phyloP scores from a whole-genome alignment of 1,284 basidiomycete species.

The Trichosporon sp. region DNA sequence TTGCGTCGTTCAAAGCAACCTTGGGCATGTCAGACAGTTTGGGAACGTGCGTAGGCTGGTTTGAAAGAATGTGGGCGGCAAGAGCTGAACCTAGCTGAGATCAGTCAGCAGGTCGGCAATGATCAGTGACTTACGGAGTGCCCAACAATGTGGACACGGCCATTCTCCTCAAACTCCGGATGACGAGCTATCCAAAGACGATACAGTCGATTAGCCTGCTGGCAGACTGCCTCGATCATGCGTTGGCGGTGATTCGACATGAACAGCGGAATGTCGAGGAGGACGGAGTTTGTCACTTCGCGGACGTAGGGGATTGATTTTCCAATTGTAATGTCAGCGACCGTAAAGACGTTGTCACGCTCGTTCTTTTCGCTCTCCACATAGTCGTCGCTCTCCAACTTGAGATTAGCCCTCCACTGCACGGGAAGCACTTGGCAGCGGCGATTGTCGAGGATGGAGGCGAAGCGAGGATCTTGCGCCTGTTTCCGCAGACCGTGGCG shows the following conservation, averaged over 20 bases:
- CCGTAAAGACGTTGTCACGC: slow-evolving; percentile 59
- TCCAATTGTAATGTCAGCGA: slow-evolving; percentile 60
- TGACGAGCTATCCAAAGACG: slow-evolving; percentile 62
- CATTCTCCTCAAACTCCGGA: slow-evolving; percentile 59
- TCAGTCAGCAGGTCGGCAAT: slow-evolving; percentile 22
- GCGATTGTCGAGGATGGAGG: slow-evolving; percentile 58
- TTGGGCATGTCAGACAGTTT: slow-evolving; percentile 54
- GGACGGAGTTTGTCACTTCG: slow-evolving; percentile 59
- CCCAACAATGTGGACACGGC: slow-evolving; percentile 58
- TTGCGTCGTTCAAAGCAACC: slow-evolving; percentile 43
- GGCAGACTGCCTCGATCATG: slow-evolving; percentile 61
- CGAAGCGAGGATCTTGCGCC: slow-evolving; percentile 56
- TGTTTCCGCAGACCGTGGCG: slow-evolving; percentile 58
- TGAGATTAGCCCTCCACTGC: slow-evolving; percentile 61
- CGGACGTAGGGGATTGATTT: slow-evolving; percentile 60
- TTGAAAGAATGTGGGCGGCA: slow-evolving; percentile 61
- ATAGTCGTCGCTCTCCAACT: slow-evolving; percentile 57
- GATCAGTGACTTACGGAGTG: slow-evolving; percentile 48
- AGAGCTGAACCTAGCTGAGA: slow-evolving; percentile 60
- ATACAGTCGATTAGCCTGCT: slow-evolving; percentile 59
- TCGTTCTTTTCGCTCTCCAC: slow-evolving; percentile 58
- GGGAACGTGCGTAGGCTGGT: slow-evolving; percentile 61
- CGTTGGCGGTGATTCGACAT: slow-evolving; percentile 60
- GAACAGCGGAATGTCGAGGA: slow-evolving; percentile 60
- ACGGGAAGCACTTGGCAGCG: slow-evolving; percentile 61